Conservation (phyloP, 176 grass and related monocot genomes). For the Bolboschoenus planiculmis region DNA sequence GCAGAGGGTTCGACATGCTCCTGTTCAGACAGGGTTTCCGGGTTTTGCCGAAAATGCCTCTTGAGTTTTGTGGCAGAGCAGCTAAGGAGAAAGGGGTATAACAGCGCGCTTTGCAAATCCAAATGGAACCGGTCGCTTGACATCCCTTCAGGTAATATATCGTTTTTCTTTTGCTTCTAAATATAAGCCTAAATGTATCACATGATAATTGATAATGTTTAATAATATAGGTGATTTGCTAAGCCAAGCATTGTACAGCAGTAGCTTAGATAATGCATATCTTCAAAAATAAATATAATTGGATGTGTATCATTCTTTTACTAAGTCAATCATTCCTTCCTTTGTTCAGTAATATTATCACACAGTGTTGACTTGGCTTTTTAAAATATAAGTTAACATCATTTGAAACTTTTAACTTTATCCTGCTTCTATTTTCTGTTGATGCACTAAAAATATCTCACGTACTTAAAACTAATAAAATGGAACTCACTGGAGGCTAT, state of each 20-base stretch:
- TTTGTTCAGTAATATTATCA: background rate
- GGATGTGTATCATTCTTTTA: background rate
- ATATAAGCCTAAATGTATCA: background rate
- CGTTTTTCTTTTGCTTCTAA: background rate
- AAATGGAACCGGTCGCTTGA: slow-evolving; percentile 28
- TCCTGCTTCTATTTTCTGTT: background rate
- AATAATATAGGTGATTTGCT: background rate
- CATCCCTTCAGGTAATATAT: slow-evolving; percentile 32
- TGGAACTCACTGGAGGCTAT: background rate
- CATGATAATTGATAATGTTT: background rate
- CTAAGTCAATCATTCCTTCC: background rate
- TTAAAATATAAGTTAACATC: background rate
- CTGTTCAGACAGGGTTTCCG: slow-evolving; percentile 11
- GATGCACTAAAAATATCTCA: background rate
- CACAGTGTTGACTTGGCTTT: background rate
- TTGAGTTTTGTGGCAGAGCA: slow-evolving; percentile 9
- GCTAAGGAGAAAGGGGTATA: slow-evolving; percentile 20
- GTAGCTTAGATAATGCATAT: background rate
- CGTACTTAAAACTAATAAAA: background rate
- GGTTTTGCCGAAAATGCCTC: slow-evolving; percentile 22
- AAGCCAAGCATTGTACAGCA: background rate
- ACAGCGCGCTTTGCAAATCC: slow-evolving; percentile 33
- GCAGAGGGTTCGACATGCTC: slow-evolving; percentile 8
- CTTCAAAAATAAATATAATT: background rate
- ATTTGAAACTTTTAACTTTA: background rate